phyloP scores from a whole-genome alignment of 768 basidiomycete genomes.

The Tephrocybe sp. region DNA sequence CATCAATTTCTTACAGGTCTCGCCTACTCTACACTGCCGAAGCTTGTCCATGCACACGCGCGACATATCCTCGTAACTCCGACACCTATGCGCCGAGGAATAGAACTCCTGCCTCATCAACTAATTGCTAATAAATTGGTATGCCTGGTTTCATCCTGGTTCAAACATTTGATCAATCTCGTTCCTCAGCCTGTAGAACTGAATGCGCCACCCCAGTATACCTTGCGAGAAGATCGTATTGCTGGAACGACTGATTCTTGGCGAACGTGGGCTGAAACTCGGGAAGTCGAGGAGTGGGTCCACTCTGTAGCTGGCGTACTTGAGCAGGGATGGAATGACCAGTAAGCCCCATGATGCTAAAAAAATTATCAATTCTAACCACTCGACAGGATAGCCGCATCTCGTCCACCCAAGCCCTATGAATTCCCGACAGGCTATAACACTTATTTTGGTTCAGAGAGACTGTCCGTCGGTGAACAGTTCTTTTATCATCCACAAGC shows the following conservation, averaged over 20 bases:
- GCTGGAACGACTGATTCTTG: constrained; percentile 77
- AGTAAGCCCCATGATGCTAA: constrained; percentile 43
- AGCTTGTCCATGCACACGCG: constrained; percentile 79
- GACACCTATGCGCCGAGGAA: constrained; percentile 47
- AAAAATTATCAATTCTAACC: neutral
- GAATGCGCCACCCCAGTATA: constrained; percentile 59
- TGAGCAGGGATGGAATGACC: constrained; percentile 86
- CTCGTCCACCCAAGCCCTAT: constrained; percentile 65
- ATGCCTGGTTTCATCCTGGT: constrained; percentile 12
- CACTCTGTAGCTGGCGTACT: constrained; percentile 85
- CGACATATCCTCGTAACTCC: constrained; percentile 59
- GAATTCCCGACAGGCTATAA: constrained; percentile 97
- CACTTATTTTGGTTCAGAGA: constrained; percentile 75
- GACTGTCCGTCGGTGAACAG: constrained; percentile 83
- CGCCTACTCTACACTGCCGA: constrained; percentile 67
- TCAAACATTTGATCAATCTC: constrained; percentile 3
- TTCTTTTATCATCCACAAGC: constrained; percentile 75
- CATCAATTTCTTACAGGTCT: constrained; percentile 53
- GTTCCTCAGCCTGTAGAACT: constrained; percentile 68
- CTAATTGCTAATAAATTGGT: constrained; percentile 82
- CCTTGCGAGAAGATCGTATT: constrained; percentile 72
- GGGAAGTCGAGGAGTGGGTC: constrained; percentile 93
- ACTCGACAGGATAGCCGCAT: constrained; percentile 49
- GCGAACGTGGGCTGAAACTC: constrained; percentile 72
- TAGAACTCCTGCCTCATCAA: constrained; percentile 82